Percentiles rank a stretch among this genome's conserved stretches.
These are phyloP conservation scores for Thelonectria olida DNA, from an alignment of 2,329 filamentous ascomycete genomes.

Conservation along the genomic window DNA sequence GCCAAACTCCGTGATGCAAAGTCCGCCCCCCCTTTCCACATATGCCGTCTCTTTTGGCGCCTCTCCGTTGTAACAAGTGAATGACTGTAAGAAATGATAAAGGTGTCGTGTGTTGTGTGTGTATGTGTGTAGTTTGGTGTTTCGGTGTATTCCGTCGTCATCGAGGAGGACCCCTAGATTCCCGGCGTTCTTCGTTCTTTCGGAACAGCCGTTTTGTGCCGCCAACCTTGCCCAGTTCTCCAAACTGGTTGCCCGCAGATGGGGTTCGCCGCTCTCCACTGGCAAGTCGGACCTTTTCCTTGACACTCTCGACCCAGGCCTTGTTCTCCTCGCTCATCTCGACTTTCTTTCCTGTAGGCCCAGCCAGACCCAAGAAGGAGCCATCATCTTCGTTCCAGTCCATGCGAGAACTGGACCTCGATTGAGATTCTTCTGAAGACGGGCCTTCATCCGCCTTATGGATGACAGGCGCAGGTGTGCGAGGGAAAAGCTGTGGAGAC, in stretches of 20 bases:
- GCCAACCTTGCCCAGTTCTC: constrained; percentile 76
- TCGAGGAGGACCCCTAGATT: constrained; percentile 34
- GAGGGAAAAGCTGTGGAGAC: constrained; percentile 46
- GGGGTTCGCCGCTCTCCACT: constrained; percentile 64
- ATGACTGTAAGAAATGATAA: not conserved
- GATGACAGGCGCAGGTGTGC: constrained; percentile 53
- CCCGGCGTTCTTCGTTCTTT: constrained; percentile 47
- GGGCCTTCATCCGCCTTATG: constrained; percentile 50
- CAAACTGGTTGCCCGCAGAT: constrained; percentile 57
- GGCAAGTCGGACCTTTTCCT: constrained; percentile 78
- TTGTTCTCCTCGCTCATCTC: constrained; percentile 77
- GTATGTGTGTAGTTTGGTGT: not conserved
- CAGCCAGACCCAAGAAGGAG: constrained; percentile 72
- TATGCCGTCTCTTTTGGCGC: constrained; percentile 29
- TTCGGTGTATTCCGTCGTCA: constrained; percentile 16
- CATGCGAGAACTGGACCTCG: constrained; percentile 62
- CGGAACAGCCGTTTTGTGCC: constrained; percentile 78
- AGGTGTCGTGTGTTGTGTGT: constrained; percentile 14
- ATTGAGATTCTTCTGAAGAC: constrained; percentile 56
- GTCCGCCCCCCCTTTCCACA: constrained; percentile 20
- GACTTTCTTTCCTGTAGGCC: constrained; percentile 71
- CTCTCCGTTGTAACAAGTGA: constrained; percentile 19
- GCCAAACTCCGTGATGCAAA: constrained; percentile 39
- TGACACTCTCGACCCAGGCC: constrained; percentile 85
- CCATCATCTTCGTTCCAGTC: constrained; percentile 69